A percentile compares a stretch with the other conserved stretches of the same genome.
Evolutionary conservation across 495 filamentous ascomycete species (phyloP).

Genomic region (Aspergillus hancockii): DNA sequence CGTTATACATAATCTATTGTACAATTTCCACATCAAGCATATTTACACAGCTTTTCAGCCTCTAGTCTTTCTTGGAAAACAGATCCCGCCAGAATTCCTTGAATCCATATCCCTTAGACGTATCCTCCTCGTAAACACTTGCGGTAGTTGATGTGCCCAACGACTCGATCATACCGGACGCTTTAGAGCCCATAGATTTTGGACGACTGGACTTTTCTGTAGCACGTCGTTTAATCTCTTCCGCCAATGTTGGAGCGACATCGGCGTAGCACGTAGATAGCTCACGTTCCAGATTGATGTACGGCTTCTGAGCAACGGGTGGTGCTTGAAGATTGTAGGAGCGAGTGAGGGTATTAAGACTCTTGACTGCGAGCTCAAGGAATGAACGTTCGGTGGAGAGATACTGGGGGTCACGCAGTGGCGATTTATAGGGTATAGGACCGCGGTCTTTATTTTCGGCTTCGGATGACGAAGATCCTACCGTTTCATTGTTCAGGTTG

Average conservation of each 20-base stretch:
- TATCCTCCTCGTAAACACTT: slow-evolving; percentile 69
- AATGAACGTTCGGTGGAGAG: slow-evolving; percentile 72
- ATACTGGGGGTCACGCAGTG: slow-evolving; percentile 49
- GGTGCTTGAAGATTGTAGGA: slow-evolving; percentile 96
- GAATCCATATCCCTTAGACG: slow-evolving; percentile 74
- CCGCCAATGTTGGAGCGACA: slow-evolving; percentile 72
- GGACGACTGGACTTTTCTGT: slow-evolving; percentile 46
- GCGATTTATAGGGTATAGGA: slow-evolving; percentile 40
- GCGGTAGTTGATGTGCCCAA: slow-evolving; percentile 52
- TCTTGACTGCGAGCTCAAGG: slow-evolving; percentile 72
- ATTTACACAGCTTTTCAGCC: background rate
- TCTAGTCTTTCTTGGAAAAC: slow-evolving; percentile 48
- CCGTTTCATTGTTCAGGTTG: background rate
- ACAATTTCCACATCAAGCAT: slow-evolving; percentile 4
- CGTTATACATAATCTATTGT: slow-evolving; percentile 3
- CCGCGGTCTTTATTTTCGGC: slow-evolving; percentile 13
- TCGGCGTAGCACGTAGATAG: slow-evolving; percentile 79
- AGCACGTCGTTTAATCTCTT: slow-evolving; percentile 71
- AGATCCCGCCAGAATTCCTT: slow-evolving; percentile 86
- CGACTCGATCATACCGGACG: slow-evolving; percentile 52
- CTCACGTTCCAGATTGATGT: slow-evolving; percentile 83
- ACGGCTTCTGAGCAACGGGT: slow-evolving; percentile 88
- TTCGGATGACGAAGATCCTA: background rate
- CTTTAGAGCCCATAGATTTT: slow-evolving; percentile 31
- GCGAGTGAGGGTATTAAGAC: slow-evolving; percentile 77